These are phyloP conservation scores for Eimeria acervulina DNA, from an alignment of 169 alveolate genomes.

Conservation along the genomic window DNA sequence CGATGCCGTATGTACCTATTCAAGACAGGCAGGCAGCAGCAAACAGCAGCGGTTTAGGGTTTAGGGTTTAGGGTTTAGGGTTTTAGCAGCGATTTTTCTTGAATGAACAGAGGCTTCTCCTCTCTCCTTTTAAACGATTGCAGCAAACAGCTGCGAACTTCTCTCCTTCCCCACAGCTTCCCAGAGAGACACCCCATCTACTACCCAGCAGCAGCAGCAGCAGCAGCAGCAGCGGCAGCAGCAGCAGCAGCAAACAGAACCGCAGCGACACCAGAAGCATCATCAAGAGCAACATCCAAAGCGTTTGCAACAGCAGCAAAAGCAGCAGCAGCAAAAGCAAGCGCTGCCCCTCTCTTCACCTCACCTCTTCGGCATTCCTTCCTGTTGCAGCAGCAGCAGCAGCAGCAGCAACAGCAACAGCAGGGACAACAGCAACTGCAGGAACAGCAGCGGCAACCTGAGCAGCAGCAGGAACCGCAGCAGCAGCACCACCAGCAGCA, in stretches of 20 bases:
- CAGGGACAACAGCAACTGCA: constrained; percentile 11
- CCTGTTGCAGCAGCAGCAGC: constrained; percentile 37
- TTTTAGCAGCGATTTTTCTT: too few species aligned
- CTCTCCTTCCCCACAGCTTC: too few species aligned
- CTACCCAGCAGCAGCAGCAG: constrained; percentile 1
- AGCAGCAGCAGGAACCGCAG: too few species aligned
- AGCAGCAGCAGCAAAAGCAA: constrained; percentile 35
- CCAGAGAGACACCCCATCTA: neutral
- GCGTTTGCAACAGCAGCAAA: neutral
- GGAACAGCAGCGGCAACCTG: neutral
- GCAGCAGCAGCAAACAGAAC: neutral
- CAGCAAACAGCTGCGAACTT: too few species aligned
- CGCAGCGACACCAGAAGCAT: neutral
- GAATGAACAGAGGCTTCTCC: too few species aligned
- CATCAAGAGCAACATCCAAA: too few species aligned
- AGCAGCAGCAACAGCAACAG: constrained; percentile 2
- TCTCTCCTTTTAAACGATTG: too few species aligned
- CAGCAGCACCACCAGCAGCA: too few species aligned
- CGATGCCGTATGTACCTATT: too few species aligned
- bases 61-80: too few species aligned
- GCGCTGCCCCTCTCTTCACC: neutral
- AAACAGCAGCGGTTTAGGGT: too few species aligned
- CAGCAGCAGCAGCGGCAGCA: constrained; percentile 21
- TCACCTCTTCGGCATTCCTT: neutral
- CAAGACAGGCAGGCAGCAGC: too few species aligned